Base-by-base conservation (phyloP, 192 early-diverging fungal genomes). In the Podila epicladia region DNA sequence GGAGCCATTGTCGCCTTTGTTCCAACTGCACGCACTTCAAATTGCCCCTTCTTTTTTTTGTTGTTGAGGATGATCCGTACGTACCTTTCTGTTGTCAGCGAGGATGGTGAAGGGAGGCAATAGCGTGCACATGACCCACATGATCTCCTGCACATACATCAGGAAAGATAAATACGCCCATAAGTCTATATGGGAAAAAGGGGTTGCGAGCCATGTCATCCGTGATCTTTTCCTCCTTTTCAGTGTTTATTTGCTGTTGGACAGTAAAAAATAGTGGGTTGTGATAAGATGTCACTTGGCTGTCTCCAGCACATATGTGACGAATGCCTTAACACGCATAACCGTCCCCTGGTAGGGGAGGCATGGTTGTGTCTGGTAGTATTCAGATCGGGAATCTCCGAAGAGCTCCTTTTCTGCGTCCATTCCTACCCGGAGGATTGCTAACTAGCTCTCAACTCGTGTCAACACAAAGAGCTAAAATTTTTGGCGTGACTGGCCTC, bases 341-440 rank as follows among this genome's bases (percentile, higher is more conserved):
- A 20, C 29, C 53, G 48, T 9, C 63, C 73, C 19, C 17, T 20
- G 17, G 12, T 28, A 50, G 57, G 50, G 28, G 22, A 29, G 64
- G 58, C 59, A 68, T 67, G 65, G 68, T 55, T 57, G 75, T 78
- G 75, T 78, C 60, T 78, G 75, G 75, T 78, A 78, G 75, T 78
- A 28, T 62, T 66, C 53, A 55, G 53, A 55, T 55, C 19, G 53
- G 22, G 53, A 24, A 7, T 24, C 11, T n/a, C 53, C 24, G 53
- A 55, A 55, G 24, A 55, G 22, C 53, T 0, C 24, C 22, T 22
- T 55, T 26, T 55, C 53, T 55, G 53, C 75, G 75, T 78, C 75
- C 75, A 78, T 78, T 78, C 75, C 75, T 78, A 78, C 75, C 75
- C 75, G 75, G 75, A 78, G 75, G 75, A 78, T 78, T 78, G 75